Conservation (phyloP, 805 yeast genomes). For the Kluyveromyces aestuarii region DNA sequence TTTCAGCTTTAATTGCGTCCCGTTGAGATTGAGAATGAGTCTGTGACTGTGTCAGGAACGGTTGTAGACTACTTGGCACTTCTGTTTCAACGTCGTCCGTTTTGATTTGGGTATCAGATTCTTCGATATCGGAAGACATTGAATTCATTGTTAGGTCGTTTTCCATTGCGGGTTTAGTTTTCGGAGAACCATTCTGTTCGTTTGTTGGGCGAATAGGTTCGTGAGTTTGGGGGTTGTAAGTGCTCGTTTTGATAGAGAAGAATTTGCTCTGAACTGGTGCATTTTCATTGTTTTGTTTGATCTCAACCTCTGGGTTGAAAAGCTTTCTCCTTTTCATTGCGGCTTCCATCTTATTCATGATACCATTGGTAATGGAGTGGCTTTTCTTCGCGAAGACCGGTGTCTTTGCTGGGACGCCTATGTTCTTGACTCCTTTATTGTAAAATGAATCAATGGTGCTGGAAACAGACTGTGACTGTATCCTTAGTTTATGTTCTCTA, state of each 20-base stretch:
- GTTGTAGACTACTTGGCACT: slow-evolving; percentile 19
- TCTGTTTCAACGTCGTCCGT: slow-evolving; percentile 18
- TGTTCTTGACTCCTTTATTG: neutral
- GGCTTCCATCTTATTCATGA: slow-evolving; percentile 9
- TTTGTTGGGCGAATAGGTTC: neutral
- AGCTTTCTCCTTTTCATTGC: slow-evolving; percentile 19
- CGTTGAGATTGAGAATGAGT: neutral
- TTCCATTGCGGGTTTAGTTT: neutral
- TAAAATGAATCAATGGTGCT: slow-evolving; percentile 18
- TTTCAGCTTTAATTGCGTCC: neutral
- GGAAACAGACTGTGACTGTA: slow-evolving; percentile 9
- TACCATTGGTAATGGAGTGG: slow-evolving; percentile 1
- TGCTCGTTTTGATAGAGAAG: neutral
- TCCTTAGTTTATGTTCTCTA: slow-evolving; percentile 23
- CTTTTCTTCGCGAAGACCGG: slow-evolving; percentile 6
- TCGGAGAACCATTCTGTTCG: neutral
- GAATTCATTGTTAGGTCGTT: neutral
- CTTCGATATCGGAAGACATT: neutral
- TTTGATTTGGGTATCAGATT: neutral
- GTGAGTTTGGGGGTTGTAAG: neutral
- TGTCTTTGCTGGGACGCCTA: neutral
- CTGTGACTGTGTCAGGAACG: slow-evolving; percentile 11
- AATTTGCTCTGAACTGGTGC: neutral
- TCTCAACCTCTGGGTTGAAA: neutral
- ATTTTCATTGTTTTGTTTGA: neutral